Evolutionary conservation across 768 basidiomycete genomes (phyloP), one percentile per base, ranked within the genome.

Genomic region (Dioszegia crocea): DNA sequence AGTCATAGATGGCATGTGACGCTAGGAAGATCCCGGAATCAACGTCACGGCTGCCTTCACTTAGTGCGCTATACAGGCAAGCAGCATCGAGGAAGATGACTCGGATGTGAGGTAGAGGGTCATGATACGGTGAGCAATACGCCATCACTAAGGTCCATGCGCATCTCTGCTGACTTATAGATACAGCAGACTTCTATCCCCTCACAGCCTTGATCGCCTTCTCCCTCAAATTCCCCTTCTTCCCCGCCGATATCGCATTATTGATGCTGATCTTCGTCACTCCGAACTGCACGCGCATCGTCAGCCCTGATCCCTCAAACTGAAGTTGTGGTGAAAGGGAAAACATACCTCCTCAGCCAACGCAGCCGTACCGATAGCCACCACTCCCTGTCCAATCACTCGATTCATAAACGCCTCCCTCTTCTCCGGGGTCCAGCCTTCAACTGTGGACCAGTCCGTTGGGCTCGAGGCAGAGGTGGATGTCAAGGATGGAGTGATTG

Each of bases 211-310:
- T 54, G 21, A 27, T 16, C 23, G 52, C 52, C 39, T 45, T 56
- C 27, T 44, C 54, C 44, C 41, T 41, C 2, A 56, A 5, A 31
- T 56, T 56, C n/a, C 36, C 36, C 44, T 56, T 56, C 54, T 45
- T 56, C 14, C 54, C 54, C 4, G 33, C 44, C 31, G 54, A 45
- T n/a, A 45, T 58, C 8, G 57, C 57, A 31, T 58, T 58, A 30
- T 31, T 50, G 14, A 58, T 31, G 3, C 27, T 24, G 4, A 50
- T 21, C 39, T 41, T 50, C 2, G 47, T 50, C 48, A 58, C 16
- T 9, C 57, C 57, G 21, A 50, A 48, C 57, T 58, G 21, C 23
- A 6, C 33, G 29, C 24, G 46, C 30, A 26, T 9, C 29, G 45
- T 48, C 56, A 57, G 27, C 45, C 33, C 4, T 19, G 8, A 2